Percentiles rank a stretch among this genome's conserved stretches.
phyloP scores from a whole-genome alignment of 352 stramenopile genomes.

The Phytopythium kandeliae region DNA sequence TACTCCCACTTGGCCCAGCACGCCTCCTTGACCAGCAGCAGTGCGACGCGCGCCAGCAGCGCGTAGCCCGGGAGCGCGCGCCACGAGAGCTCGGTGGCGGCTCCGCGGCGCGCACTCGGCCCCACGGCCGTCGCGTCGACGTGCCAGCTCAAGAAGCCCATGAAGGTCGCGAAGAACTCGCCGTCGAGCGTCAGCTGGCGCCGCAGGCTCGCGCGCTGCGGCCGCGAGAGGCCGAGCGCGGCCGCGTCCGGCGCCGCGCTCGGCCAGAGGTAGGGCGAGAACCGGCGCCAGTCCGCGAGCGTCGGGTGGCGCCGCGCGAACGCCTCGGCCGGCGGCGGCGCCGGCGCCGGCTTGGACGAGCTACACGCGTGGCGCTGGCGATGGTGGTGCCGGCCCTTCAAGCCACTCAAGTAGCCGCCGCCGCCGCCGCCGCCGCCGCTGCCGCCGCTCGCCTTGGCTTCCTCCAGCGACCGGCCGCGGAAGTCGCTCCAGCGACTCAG shows the following conservation, averaged over 20 bases:
- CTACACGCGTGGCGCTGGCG: too few relatives aligned
- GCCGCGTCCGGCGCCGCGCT: conserved; percentile 52
- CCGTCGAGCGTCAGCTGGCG: conserved; percentile 55
- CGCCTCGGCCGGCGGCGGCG: too few relatives aligned
- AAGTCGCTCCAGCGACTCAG: conserved; percentile 59
- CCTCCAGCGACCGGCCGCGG: conserved; percentile 31
- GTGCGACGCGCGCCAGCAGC: conserved; percentile 44
- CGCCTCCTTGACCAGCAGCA: conserved; percentile 62
- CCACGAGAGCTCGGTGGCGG: conserved; percentile 22
- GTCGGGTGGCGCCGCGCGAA: conserved; percentile 53
- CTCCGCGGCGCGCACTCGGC: too few relatives aligned
- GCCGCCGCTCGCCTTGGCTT: conserved; percentile 15
- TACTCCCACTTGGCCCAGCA: conserved; percentile 61
- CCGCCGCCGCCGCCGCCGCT: conserved; percentile 6
- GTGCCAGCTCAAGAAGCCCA: conserved; percentile 49
- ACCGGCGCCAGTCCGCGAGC: conserved; percentile 53
- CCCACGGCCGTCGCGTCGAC: conserved; percentile 27
- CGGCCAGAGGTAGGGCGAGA: conserved; percentile 44
- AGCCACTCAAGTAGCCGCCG: conserved; percentile 22
- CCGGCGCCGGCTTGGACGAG: too few relatives aligned
- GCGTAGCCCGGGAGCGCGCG: conserved; percentile 52
- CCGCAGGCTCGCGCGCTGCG: conserved; percentile 34
- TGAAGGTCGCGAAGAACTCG: conserved; percentile 73
- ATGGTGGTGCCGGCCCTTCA: too few relatives aligned
- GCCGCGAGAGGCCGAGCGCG: conserved; percentile 48